Base-by-base conservation (phyloP, 2,329 filamentous ascomycete species). In the Stemphylium lycopersici region DNA sequence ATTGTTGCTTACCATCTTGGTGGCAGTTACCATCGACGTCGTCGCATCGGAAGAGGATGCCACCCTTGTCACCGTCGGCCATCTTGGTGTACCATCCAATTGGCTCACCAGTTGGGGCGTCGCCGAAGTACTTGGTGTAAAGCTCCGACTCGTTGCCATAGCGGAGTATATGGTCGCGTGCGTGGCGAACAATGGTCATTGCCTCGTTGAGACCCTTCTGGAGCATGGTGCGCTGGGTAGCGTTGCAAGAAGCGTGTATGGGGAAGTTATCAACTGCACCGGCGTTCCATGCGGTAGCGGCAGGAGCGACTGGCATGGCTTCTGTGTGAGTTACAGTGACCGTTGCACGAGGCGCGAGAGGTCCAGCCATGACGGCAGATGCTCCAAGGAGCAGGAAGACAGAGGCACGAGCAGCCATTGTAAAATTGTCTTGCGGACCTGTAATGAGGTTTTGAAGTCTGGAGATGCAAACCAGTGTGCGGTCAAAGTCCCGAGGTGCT, bases 171-270 rank as follows among this genome's bases (percentile, higher is more conserved):
- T 90, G 87, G 36, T 87, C 80, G 55, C 81, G 83, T 6, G 87
- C 87, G 64, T 88, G 85, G 46, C 79, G 71, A 6, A 84, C 85
- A 3, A 90, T 77, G 46, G 74, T 68, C 34, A 87, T 72, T 4
- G 84, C 80, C 69, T 90, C 87, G 15, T 81, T 75, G 0, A 90
- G 77, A 5, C 80, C 87, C 13, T 75, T 72, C 33, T 78, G 73
- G 38, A 90, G 78, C 69, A 88, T 84, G 6, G 72, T 73, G 37
- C 77, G 78, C 62, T 88, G 80, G 1, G 86, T 89, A 43, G 77
- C 73, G 64, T 90, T 90, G 77, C 88, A 90, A 20, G 85, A 88
- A 31, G 78, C 69, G 71, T 90, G 87, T 67, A 90, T 87, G 12
- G 77, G 75, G 61, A 74, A 82, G 15, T 75, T 60, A 13, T 59